These are phyloP conservation scores for Colletotrichum plurivorum DNA, from an alignment of 2,329 filamentous ascomycete species.

Conservation along the genomic window DNA sequence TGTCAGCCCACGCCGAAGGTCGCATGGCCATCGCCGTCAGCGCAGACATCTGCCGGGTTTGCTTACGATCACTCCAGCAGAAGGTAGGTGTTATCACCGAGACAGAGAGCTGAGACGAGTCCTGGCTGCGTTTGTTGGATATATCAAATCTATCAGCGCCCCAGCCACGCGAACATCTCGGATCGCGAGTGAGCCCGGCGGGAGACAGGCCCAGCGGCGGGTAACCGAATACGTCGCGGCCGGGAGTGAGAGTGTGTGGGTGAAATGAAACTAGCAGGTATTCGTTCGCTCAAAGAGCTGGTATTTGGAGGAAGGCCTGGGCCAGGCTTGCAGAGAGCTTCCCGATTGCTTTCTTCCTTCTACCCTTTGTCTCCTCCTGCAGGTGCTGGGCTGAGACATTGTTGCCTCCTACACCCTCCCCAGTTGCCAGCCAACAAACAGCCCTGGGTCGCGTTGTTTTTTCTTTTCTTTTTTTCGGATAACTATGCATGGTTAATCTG, in stretches of 20 bases:
- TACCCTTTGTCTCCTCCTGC: slow-evolving; percentile 5
- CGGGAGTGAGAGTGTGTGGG: neutral
- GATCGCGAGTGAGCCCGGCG: neutral
- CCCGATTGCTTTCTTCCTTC: neutral
- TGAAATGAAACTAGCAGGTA: too few species aligned
- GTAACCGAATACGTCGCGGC: neutral
- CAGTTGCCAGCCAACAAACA: neutral
- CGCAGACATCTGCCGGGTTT: neutral
- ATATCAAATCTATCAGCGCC: neutral
- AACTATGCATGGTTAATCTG: too few species aligned
- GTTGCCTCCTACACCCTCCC: neutral
- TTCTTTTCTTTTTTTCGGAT: too few species aligned
- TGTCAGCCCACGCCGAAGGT: too few species aligned
- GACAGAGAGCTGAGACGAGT: too few species aligned
- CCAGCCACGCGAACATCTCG: too few species aligned
- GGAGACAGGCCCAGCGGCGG: neutral
- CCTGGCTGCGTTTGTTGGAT: neutral
- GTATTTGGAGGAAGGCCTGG: too few species aligned
- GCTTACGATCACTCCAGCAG: too few species aligned
- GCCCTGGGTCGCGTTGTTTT: neutral
- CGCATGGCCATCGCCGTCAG: neutral
- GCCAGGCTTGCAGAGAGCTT: neutral
- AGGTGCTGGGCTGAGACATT: slow-evolving; percentile 10
- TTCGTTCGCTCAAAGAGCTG: too few species aligned
- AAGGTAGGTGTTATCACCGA: neutral